Evolutionary conservation across 176 grass and related monocot species (phyloP), one percentile per base, ranked within the genome.

Genomic region (Zizania latifolia): DNA sequence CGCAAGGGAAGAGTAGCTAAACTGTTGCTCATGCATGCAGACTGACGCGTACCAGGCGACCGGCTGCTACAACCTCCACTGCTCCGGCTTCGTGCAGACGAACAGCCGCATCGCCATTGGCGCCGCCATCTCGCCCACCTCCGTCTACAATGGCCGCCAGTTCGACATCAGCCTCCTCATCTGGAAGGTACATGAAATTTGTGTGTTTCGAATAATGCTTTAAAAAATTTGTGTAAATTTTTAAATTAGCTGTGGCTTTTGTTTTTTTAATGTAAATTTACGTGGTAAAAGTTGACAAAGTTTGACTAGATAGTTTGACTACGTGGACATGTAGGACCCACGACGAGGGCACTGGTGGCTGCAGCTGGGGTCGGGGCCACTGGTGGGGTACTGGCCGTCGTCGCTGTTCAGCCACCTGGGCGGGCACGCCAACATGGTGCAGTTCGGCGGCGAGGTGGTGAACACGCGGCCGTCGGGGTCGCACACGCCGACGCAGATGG

Each of bases 41-140:
- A 92, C 82, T 1, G 94, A 97, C 67, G 94, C 94, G 1, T 97
- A 97, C 79, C 90, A 93, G 78, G 83, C 36, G 64, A 97, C 94
- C 0, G 94, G 94, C 10, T 97, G 94, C 80, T 97, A 97, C 86
- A 97, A 97, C 76, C 94, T 93, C 23, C 82, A 86, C 62, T 97
- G 94, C 81, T 97, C 94, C 23, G 94, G 94, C 55, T 97, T 97
- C 70, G 39, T 97, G 9, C 94, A 97, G 62, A 97, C 91, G 10
- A 97, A 89, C 71, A 91, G 72, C 72, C 87, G 82, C 36, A 87
- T 97, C 65, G 81, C 94, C 57, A 91, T 97, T 15, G 94, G 94
- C 2, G 94, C 90, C 4, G 86, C 94, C 15, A 97, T 97, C 79
- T 81, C 88, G 13, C 94, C 94, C 1, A 91, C 78, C 44, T 97